Percentiles rank a stretch among this genome's conserved stretches.
Evolutionary conservation across 2,329 filamentous ascomycete genomes (phyloP).

Genomic region (Camptophora hylomeconis): DNA sequence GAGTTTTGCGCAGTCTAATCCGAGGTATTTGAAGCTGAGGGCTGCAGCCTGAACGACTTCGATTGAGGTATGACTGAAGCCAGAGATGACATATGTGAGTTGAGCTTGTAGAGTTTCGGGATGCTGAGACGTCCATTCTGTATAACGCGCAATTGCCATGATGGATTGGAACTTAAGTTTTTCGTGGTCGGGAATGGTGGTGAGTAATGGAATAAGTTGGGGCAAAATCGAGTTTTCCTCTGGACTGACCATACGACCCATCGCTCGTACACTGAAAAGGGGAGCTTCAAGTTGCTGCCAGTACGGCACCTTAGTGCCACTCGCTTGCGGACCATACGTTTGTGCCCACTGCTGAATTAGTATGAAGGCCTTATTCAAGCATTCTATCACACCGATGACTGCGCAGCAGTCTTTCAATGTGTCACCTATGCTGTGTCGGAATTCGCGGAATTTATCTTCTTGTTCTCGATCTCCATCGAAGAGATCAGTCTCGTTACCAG

Average conservation of each 20-base stretch:
- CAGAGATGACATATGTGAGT: constrained; percentile 88
- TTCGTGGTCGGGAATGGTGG: constrained; percentile 88
- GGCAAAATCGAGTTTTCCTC: constrained; percentile 80
- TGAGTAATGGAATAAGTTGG: constrained; percentile 82
- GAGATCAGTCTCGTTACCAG: constrained; percentile 62
- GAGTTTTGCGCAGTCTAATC: constrained; percentile 81
- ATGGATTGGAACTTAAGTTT: constrained; percentile 98
- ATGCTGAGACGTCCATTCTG: constrained; percentile 92
- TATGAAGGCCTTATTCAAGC: constrained; percentile 74
- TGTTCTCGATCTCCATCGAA: constrained; percentile 93
- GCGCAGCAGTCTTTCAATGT: constrained; percentile 95
- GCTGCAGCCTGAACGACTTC: constrained; percentile 88
- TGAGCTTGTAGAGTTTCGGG: constrained; percentile 85
- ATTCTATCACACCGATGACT: constrained; percentile 86
- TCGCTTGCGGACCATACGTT: constrained; percentile 64
- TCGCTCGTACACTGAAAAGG: constrained; percentile 85
- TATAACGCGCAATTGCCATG: constrained; percentile 93
- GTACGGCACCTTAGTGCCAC: constrained; percentile 63
- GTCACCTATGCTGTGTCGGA: constrained; percentile 93
- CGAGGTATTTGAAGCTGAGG: constrained; percentile 92
- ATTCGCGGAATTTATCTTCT: constrained; percentile 94
- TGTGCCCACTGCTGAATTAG: constrained; percentile 81
- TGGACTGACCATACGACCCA: constrained; percentile 89
- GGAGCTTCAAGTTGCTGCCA: constrained; percentile 97
- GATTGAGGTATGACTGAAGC: constrained; percentile 75